Evolutionary conservation across 768 basidiomycete genomes (phyloP), one percentile per base, ranked within the genome.

Genomic region (Nevesoporus exiguus): DNA sequence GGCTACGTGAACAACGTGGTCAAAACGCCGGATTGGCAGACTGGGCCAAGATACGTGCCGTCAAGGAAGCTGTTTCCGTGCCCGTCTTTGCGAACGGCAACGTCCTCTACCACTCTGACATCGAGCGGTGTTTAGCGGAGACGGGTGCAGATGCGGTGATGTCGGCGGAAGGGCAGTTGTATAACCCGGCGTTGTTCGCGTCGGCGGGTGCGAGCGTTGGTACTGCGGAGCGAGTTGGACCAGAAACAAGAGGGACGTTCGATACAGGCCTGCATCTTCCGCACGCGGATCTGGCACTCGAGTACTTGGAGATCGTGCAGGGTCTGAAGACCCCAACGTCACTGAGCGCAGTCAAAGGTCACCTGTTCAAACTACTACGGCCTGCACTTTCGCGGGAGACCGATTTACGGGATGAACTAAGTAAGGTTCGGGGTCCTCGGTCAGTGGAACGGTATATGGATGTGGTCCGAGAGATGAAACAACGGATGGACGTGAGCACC

Each of bases 71-170:
- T 1, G 91, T 98, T 34, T 83, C 82, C 0, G 82, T 99, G 0
- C 96, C 95, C 3, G 94, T 99, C 5, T 91, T 99, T 67, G 95
- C 96, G 0, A 99, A 99, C 69, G 97, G 97, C 27, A 98, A 98
- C 69, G 83, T 98, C 55, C 83, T 98, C 13, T 92, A 86, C 68
- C 80, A 87, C 41, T 78, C 83, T n/a, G 95, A 98, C 70, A 81
- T 98, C 44, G 77, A 79, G 47, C 74, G 76, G 11, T 98, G 94
- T 69, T 73, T 99, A 30, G 79, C 80, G 22, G 81, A 82, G 46
- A 99, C 97, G 0, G 92, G 93, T 14, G 88, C 84, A 7, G 93
- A 97, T 63, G 96, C 84, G 0, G 85, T 98, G 54, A 97, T 98
- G 94, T 86, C 84, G 40, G 97, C 95, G 1, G 97, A 97, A 73